These are phyloP conservation scores for Plasmodium billcollinsi DNA, from an alignment of 169 alveolate species.

Conservation along the genomic window DNA sequence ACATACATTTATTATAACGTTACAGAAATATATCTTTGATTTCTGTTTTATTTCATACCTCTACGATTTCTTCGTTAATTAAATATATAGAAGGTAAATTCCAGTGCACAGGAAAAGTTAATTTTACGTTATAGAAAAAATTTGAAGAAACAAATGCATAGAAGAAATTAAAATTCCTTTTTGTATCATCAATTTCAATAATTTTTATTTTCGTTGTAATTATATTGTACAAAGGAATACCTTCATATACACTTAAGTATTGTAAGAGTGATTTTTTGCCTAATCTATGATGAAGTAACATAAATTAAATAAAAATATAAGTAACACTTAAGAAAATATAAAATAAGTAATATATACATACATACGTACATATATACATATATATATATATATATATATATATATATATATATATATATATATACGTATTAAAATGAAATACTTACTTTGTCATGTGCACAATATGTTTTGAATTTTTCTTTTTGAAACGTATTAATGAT, in stretches of 20 bases:
- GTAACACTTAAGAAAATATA: too few species aligned
- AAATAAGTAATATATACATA: neutral
- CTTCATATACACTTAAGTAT: constrained; percentile 67
- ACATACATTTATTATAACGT: too few species aligned
- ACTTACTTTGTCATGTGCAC: constrained; percentile 71
- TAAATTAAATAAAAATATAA: neutral
- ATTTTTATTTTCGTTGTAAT: constrained; percentile 71
- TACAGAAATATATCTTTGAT: neutral
- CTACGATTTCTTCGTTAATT: constrained; percentile 36
- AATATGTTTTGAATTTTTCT: constrained; percentile 58
- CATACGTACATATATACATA: neutral
- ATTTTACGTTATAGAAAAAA: constrained; percentile 45
- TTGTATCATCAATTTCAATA: constrained; percentile 53
- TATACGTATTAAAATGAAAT: neutral
- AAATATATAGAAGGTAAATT: constrained; percentile 53
- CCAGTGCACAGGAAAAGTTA: constrained; percentile 53
- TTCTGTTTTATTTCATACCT: constrained; percentile 7
- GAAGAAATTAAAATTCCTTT: constrained; percentile 64
- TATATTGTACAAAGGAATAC: constrained; percentile 50
- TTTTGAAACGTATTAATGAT: constrained; percentile 69
- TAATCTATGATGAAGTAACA: constrained; percentile 10
- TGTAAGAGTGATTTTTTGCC: constrained; percentile 66
- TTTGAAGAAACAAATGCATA: constrained; percentile 43
- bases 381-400: neutral
- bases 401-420: neutral